These are phyloP conservation scores for Pseudopyricularia cyperi DNA, from an alignment of 2,329 filamentous ascomycete species.

Conservation along the genomic window DNA sequence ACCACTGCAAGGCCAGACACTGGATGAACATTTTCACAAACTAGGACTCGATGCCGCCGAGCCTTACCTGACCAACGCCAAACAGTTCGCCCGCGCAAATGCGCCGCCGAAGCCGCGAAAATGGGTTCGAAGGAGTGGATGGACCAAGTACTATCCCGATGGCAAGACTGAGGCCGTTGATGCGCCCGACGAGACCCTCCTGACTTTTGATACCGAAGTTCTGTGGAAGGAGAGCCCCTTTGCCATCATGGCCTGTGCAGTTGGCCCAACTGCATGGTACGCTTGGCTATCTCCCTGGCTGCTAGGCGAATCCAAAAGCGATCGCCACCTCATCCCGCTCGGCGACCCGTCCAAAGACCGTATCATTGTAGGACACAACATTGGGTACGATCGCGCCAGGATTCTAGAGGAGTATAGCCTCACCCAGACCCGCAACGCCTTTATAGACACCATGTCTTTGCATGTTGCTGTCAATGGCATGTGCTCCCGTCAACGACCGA, in stretches of 20 bases:
- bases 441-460: constrained; percentile 94
- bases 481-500: constrained; percentile 92
- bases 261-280: constrained; percentile 85
- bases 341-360: constrained; percentile 62
- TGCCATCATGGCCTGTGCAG: constrained; percentile 93
- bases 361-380: constrained; percentile 85
- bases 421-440: constrained; percentile 69
- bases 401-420: constrained; percentile 82
- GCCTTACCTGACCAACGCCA: constrained; percentile 66
- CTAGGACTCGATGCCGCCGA: constrained; percentile 79
- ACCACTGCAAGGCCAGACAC: constrained; percentile 58
- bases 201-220: constrained; percentile 93
- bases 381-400: constrained; percentile 86
- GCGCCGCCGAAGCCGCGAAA: constrained; percentile 47
- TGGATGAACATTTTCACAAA: constrained; percentile 91
- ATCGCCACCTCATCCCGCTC: constrained; percentile 74
- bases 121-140: constrained; percentile 74
- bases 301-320: constrained; percentile 63
- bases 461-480: constrained; percentile 98
- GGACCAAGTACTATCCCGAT: constrained; percentile 82
- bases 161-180: constrained; percentile 58
- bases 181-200: constrained; percentile 64
- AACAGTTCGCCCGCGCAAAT: constrained; percentile 53
- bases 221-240: constrained; percentile 90
- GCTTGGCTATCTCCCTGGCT: constrained; percentile 96